These are phyloP conservation scores for Mycena vulgaris DNA, from an alignment of 768 basidiomycete genomes.

Conservation along the genomic window DNA sequence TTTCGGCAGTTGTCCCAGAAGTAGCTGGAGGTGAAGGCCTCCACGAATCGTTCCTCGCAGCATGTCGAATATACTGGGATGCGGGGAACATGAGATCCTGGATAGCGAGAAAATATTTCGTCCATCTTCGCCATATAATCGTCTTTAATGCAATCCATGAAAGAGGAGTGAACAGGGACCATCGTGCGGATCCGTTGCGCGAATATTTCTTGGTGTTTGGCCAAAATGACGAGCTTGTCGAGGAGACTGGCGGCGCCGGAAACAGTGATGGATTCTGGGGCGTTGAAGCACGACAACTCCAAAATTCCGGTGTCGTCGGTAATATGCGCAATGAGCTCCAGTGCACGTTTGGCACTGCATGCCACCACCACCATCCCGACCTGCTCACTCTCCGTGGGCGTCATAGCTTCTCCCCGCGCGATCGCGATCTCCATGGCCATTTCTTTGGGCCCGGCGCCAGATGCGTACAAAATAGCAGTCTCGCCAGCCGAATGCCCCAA, in stretches of 20 bases:
- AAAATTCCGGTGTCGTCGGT: conserved; percentile 28
- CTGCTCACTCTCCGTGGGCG: conserved; percentile 16
- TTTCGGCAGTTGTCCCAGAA: conserved; percentile 33
- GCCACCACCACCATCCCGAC: conserved; percentile 51
- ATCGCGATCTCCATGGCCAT: conserved; percentile 53
- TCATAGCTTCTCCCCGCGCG: conserved; percentile 49
- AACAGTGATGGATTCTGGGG: conserved; percentile 47
- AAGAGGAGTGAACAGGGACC: conserved; percentile 47
- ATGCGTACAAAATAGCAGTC: conserved; percentile 51
- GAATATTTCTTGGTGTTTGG: conserved; percentile 41
- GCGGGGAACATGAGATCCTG: conserved; percentile 23
- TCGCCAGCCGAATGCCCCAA: conserved; percentile 56
- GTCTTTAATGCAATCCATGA: conserved; percentile 47
- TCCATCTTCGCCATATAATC: conserved; percentile 24
- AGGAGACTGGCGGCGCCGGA: conserved; percentile 41
- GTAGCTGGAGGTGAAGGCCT: conserved; percentile 21
- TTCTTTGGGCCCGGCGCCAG: conserved; percentile 47
- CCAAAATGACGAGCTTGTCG: conserved; percentile 44
- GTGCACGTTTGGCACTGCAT: conserved; percentile 38
- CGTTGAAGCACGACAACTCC: conserved; percentile 51
- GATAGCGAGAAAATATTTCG: conserved; percentile 30
- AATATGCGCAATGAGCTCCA: conserved; percentile 19
- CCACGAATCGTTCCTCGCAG: conserved; percentile 6
- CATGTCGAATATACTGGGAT: conserved; percentile 31
- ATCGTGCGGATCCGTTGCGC: conserved; percentile 47